A percentile compares a stretch with the other conserved stretches of the same genome.
phyloP scores from a whole-genome alignment of 768 basidiomycete species.

The Megacollybia marginata region DNA sequence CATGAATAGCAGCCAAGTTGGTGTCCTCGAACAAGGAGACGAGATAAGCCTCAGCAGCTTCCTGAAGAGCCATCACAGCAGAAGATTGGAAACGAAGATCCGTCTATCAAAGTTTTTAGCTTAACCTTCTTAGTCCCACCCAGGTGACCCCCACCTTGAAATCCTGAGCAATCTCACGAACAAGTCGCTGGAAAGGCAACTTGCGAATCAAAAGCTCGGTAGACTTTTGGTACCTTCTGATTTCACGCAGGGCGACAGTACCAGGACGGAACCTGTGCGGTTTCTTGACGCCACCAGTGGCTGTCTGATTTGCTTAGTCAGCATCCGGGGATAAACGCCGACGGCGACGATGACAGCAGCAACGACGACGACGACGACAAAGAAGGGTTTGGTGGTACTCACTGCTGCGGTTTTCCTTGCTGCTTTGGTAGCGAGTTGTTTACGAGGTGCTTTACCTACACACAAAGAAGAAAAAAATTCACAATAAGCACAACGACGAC shows the following conservation, averaged over 20 bases:
- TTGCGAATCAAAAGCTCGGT: constrained; percentile 99
- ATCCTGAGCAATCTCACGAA: constrained; percentile 95
- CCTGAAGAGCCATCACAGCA: constrained; percentile 89
- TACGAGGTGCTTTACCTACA: constrained; percentile 82
- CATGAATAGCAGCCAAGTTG: constrained; percentile 87
- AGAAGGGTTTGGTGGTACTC: constrained; percentile 23
- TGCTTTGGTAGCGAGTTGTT: constrained; percentile 94
- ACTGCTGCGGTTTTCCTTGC: constrained; percentile 84
- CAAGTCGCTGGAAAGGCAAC: constrained; percentile 98
- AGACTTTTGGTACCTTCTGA: constrained; percentile 96
- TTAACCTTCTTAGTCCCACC: no score
- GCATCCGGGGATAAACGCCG: constrained; percentile 8
- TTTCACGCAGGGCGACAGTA: constrained; percentile 99
- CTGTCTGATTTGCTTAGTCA: constrained; percentile 35
- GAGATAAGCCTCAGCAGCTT: constrained; percentile 86
- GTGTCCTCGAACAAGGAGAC: constrained; percentile 85
- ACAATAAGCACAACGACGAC: constrained; percentile 5
- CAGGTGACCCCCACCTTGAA: constrained; percentile 63
- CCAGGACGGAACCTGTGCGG: constrained; percentile 95
- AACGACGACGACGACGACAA: constrained; percentile 20
- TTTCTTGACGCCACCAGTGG: constrained; percentile 99
- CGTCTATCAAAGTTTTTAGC: constrained; percentile 49
- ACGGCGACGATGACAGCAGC: no score
- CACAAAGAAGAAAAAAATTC: constrained; percentile 15
- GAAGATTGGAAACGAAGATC: constrained; percentile 95